These are phyloP conservation scores for Xylaria telfairii DNA, from an alignment of 495 filamentous ascomycete species.

Conservation along the genomic window DNA sequence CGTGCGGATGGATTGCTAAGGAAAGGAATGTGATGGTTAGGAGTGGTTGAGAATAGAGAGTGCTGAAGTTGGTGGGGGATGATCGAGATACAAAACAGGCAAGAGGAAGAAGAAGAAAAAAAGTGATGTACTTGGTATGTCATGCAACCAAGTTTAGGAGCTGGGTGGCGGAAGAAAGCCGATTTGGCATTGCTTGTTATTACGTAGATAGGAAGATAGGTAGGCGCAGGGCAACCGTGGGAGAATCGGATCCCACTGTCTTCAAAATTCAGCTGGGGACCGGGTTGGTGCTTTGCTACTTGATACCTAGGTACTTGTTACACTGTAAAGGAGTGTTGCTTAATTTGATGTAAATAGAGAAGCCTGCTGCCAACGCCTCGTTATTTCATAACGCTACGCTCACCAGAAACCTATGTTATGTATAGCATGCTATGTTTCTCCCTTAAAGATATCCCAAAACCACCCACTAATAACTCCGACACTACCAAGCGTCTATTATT, in stretches of 20 bases:
- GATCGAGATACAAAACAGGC: neutral
- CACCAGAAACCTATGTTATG: neutral
- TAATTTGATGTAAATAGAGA: neutral
- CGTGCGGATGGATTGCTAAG: neutral
- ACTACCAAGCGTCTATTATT: conserved; percentile 15
- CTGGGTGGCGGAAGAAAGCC: neutral
- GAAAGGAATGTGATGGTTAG: neutral
- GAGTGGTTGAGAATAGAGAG: neutral
- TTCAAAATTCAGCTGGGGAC: neutral
- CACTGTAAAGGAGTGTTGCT: neutral
- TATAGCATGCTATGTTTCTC: neutral
- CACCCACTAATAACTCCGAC: conserved; percentile 1
- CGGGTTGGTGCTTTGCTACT: neutral
- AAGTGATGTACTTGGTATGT: conserved; percentile 2
- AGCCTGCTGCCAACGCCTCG: conserved; percentile 21
- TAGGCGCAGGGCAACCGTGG: conserved; percentile 3
- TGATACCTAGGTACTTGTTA: no score
- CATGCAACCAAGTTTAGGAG: neutral
- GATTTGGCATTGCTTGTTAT: neutral
- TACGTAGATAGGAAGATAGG: neutral
- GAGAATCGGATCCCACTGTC: neutral
- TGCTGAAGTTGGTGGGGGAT: neutral
- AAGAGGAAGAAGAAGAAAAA: neutral
- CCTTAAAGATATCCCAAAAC: neutral
- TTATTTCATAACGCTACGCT: conserved; percentile 24